Conservation (phyloP, 106 monocot genomes). For the Vanilla planifolia region DNA sequence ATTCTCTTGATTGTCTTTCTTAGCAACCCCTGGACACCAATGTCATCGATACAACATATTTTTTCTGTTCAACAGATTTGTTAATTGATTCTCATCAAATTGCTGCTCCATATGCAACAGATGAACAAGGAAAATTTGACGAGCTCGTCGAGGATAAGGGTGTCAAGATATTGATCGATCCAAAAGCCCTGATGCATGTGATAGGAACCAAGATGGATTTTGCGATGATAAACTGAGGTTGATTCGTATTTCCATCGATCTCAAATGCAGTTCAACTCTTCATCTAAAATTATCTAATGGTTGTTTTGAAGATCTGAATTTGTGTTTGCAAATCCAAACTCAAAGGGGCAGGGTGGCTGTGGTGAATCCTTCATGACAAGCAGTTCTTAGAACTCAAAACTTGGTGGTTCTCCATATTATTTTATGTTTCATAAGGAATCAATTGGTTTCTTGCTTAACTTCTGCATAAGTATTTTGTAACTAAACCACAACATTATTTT, state of each 20-base stretch:
- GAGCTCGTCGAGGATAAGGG: slow-evolving; percentile 93
- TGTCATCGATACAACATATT: too few species aligned
- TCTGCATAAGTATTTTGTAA: too few species aligned
- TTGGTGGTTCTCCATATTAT: slow-evolving; percentile 12
- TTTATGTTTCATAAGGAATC: neutral
- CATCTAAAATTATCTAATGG: neutral
- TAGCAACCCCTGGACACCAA: too few species aligned
- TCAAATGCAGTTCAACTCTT: neutral
- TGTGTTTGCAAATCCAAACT: slow-evolving; percentile 72
- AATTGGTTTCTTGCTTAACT: slow-evolving; percentile 3
- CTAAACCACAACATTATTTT: too few species aligned
- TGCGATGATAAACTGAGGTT: slow-evolving; percentile 88
- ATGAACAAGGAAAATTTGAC: slow-evolving; percentile 84
- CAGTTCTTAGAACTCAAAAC: slow-evolving; percentile 12
- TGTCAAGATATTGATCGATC: slow-evolving; percentile 86
- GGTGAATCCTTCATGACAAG: slow-evolving; percentile 82
- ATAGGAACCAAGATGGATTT: slow-evolving; percentile 97
- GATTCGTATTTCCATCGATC: neutral
- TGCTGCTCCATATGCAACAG: slow-evolving; percentile 17
- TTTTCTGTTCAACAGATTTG: too few species aligned
- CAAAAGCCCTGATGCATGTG: slow-evolving; percentile 95
- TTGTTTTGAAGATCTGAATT: slow-evolving; percentile 49
- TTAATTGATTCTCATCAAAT: too few species aligned
- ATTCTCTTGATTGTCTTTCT: too few species aligned
- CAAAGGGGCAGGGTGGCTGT: slow-evolving; percentile 76